phyloP scores from a whole-genome alignment of 2,329 filamentous ascomycete genomes.

The Fusarium domesticum region DNA sequence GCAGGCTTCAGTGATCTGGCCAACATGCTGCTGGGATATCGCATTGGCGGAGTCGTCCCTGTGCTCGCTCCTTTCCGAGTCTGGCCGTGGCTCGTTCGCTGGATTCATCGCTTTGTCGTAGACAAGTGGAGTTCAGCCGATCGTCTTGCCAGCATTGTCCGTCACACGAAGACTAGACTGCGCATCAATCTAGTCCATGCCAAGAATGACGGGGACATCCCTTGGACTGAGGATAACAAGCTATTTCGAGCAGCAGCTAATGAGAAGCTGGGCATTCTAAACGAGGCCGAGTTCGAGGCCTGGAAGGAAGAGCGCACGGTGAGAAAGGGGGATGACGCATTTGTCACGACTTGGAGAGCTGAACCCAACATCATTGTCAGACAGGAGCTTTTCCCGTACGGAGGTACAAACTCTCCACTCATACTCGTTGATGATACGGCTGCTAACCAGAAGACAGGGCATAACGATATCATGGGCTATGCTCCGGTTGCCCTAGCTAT shows the following conservation, averaged over 20 bases:
- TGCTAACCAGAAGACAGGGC: conserved; percentile 45
- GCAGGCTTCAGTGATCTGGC: conserved; percentile 75
- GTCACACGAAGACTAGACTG: conserved; percentile 50
- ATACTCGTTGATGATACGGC: neutral
- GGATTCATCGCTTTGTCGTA: conserved; percentile 61
- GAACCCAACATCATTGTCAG: conserved; percentile 48
- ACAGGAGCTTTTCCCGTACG: conserved; percentile 53
- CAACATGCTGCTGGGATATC: conserved; percentile 72
- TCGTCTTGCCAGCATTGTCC: conserved; percentile 59
- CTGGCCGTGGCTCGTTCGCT: conserved; percentile 62
- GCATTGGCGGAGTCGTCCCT: conserved; percentile 73
- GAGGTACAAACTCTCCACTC: conserved; percentile 43
- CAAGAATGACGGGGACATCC: conserved; percentile 77
- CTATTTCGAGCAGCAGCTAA: conserved; percentile 60
- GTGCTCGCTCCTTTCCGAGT: conserved; percentile 70
- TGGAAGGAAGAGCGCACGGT: conserved; percentile 48
- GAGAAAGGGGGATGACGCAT: conserved; percentile 43
- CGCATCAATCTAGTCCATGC: conserved; percentile 76
- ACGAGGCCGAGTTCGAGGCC: conserved; percentile 38
- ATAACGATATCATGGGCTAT: conserved; percentile 67
- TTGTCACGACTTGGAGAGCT: conserved; percentile 45
- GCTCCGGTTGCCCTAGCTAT: conserved; percentile 62
- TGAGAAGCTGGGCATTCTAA: conserved; percentile 42
- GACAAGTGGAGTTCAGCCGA: conserved; percentile 77
- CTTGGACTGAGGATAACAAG: conserved; percentile 65